Evolutionary conservation across 1,284 basidiomycete species (phyloP), one percentile per base, ranked within the genome.

Genomic region (Filobasidium uniguttulatum): DNA sequence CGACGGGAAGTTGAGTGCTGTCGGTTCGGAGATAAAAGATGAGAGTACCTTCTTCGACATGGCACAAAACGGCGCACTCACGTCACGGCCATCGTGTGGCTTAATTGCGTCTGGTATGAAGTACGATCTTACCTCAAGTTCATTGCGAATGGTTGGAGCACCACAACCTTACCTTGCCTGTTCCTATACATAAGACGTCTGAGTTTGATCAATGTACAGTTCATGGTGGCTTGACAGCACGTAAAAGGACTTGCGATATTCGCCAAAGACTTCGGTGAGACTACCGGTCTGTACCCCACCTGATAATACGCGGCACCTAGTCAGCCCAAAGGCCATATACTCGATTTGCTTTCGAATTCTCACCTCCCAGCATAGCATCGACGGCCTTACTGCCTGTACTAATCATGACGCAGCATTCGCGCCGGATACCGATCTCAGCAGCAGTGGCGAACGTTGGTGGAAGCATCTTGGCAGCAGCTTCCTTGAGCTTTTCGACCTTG

Each of bases 401-500:
- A 57, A 94, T 83, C 28, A 69, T 44, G 40, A 33, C 20, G 19
- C 19, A 25, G 26, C 45, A 46, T 40, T 83, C 85, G 46, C 89
- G 77, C 60, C 82, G 83, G 53, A 85, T 81, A 56, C 87, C 81
- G 17, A 91, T 75, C 62, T 94, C 87, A n/a, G 87, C 75, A 1
- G 85, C 89, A 12, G 87, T 87, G 3, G 82, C 78, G 63, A 94
- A 93, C 3, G 82, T 83, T 1, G 86, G 84, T 0, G 87, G 85
- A 45, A 85, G 71, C 49, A 88, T 81, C 64, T 89, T 43, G 12
- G 23, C 48, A 25, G 17, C 23, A 6, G 64, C 57, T 53, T 80
- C 88, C 73, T 93, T 93, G 60, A 94, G 85, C 66, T 94, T 94
- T 62, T 94, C 89, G 0, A 94, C 86, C 65, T 94, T 94, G 1